Evolutionary conservation across 2,329 filamentous ascomycete species (phyloP).

Genomic region (Calonectria montana): DNA sequence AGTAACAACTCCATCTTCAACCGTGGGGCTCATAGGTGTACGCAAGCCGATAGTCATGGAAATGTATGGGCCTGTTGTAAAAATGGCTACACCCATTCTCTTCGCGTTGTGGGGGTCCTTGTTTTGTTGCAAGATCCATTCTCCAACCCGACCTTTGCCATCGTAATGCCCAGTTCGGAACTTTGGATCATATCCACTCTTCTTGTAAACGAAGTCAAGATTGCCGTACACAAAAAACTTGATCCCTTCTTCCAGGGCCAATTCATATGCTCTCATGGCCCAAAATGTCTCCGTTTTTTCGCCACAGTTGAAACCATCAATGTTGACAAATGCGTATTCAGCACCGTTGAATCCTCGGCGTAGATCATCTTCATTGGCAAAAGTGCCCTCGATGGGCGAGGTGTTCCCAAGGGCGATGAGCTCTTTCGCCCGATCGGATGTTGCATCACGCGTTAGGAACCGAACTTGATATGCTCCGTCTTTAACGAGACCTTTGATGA

Average conservation of each 20-base stretch:
- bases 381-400: slow-evolving; percentile 2
- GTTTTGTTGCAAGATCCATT: slow-evolving; percentile 56
- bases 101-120: background rate
- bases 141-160: slow-evolving; percentile 56
- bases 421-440: background rate
- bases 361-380: slow-evolving; percentile 13
- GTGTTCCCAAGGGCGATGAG: background rate
- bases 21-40: background rate
- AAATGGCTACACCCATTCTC: slow-evolving; percentile 7
- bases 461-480: slow-evolving; percentile 17
- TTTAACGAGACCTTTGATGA: slow-evolving; percentile 12
- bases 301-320: slow-evolving; percentile 22
- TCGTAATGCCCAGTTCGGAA: slow-evolving; percentile 62
- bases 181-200: slow-evolving; percentile 57
- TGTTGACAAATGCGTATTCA: slow-evolving; percentile 24
- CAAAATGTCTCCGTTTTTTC: slow-evolving; percentile 30
- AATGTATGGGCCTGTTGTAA: slow-evolving; percentile 27
- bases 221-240: slow-evolving; percentile 60
- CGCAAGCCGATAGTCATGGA: background rate
- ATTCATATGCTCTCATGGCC: slow-evolving; percentile 13
- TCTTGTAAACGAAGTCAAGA: slow-evolving; percentile 61
- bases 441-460: slow-evolving; percentile 18
- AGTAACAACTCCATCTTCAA: slow-evolving; percentile 21
- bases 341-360: slow-evolving; percentile 9
- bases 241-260: slow-evolving; percentile 33